These are phyloP conservation scores for Rehmannia glutinosa DNA, from an alignment of 257 asterid genomes.

Conservation along the genomic window DNA sequence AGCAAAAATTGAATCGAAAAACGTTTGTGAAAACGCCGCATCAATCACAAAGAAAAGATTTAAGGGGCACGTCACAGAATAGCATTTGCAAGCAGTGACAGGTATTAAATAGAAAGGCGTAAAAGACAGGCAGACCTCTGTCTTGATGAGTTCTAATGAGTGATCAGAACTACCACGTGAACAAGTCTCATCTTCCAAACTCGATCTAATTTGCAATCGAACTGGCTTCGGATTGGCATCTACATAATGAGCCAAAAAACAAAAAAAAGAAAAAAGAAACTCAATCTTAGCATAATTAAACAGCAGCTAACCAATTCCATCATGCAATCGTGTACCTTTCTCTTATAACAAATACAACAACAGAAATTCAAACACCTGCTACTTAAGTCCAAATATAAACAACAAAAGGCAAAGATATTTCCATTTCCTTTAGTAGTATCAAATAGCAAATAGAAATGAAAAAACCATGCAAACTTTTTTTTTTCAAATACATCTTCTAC, in stretches of 20 bases:
- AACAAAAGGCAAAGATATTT: neutral
- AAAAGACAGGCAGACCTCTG: conserved; percentile 33
- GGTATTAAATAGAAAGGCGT: neutral
- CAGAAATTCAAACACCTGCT: no score
- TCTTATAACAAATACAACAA: no score
- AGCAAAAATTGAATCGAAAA: neutral
- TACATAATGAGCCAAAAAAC: conserved; percentile 4
- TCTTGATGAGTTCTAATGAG: conserved; percentile 32
- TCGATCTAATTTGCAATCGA: conserved; percentile 42
- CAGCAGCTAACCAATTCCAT: neutral
- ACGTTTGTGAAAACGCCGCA: neutral
- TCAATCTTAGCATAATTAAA: conserved; percentile 4
- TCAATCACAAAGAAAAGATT: neutral
- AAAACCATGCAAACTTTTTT: neutral
- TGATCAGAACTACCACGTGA: conserved; percentile 35
- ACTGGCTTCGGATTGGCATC: conserved; percentile 40
- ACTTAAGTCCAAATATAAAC: no score
- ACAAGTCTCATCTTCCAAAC: conserved; percentile 47
- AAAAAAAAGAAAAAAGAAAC: neutral
- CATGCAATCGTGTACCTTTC: no score
- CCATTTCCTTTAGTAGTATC: neutral
- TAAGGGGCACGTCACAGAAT: neutral
- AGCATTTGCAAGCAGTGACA: neutral
- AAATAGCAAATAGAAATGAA: neutral
- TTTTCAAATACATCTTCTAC: neutral